These are phyloP conservation scores for Trichoderma sp. DNA, from an alignment of 2,329 filamentous ascomycete species.

Conservation along the genomic window DNA sequence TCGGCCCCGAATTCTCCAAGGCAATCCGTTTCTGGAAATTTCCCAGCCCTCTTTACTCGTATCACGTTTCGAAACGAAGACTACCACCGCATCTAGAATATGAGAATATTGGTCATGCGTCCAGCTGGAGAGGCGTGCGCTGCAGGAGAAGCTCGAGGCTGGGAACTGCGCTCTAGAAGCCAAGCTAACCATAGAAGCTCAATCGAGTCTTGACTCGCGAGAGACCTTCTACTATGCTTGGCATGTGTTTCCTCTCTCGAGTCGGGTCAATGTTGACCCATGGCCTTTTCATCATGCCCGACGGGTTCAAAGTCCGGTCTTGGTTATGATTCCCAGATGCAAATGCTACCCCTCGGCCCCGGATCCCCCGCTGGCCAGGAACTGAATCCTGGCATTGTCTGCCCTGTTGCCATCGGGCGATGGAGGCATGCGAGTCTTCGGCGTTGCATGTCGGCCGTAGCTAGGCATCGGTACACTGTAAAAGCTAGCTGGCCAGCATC, in stretches of 20 bases:
- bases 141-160: neutral
- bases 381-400: neutral
- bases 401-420: neutral
- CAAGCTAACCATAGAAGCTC: neutral
- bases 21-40: neutral
- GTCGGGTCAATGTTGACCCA: neutral
- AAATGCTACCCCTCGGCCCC: neutral
- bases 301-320: neutral
- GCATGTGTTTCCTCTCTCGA: neutral
- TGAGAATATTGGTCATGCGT: neutral
- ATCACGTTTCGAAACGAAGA: slow-evolving; percentile 5
- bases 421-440: slow-evolving; percentile 1
- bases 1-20: neutral
- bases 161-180: neutral
- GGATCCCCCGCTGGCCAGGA: neutral
- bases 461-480: neutral
- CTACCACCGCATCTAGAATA: neutral
- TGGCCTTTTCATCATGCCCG: neutral
- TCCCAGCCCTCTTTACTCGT: neutral
- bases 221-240: neutral
- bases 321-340: neutral
- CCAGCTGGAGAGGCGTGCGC: neutral
- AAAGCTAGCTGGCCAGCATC: neutral
- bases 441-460: neutral
- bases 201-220: slow-evolving; percentile 4